These are phyloP conservation scores for Anastatica hierochuntica DNA, from an alignment of 345 rosid species.

Conservation along the genomic window DNA sequence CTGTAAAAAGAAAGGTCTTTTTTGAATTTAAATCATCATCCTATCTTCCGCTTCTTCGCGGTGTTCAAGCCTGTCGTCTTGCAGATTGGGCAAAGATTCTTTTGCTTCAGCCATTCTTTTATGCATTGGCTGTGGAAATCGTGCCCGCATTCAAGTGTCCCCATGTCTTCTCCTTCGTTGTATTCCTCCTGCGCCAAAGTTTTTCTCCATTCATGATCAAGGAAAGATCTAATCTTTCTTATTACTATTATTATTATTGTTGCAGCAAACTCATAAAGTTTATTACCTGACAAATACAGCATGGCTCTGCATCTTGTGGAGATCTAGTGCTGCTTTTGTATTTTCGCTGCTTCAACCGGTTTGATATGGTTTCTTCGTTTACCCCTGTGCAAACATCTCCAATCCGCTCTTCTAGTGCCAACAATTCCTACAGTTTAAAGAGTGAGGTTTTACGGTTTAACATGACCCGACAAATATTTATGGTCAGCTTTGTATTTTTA, in stretches of 20 bases:
- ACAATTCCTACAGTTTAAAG: constrained; percentile 44
- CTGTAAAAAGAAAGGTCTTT: neutral
- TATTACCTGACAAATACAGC: constrained; percentile 81
- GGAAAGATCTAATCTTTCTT: neutral
- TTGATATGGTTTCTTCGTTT: constrained; percentile 56
- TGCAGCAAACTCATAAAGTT: neutral
- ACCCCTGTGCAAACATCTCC: constrained; percentile 87
- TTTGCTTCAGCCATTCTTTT: constrained; percentile 73
- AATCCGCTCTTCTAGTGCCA: constrained; percentile 88
- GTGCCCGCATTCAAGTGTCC: constrained; percentile 71
- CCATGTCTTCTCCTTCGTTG: constrained; percentile 51
- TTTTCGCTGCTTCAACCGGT: constrained; percentile 38
- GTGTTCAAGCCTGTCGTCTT: constrained; percentile 59
- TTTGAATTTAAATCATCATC: neutral
- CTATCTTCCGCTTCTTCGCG: constrained; percentile 25
- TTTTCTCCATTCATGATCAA: constrained; percentile 5
- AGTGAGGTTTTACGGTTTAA: neutral
- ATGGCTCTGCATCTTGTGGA: constrained; percentile 58
- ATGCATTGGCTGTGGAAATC: constrained; percentile 59
- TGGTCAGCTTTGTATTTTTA: constrained; percentile 11
- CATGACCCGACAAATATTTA: neutral
- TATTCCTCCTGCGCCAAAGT: constrained; percentile 62
- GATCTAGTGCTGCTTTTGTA: constrained; percentile 14
- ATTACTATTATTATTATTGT: neutral
- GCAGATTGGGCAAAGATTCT: constrained; percentile 86